A percentile compares a stretch with the other conserved stretches of the same genome.
Conservation (phyloP, 2,329 filamentous ascomycete species). For the Hypoxylon sp. region DNA sequence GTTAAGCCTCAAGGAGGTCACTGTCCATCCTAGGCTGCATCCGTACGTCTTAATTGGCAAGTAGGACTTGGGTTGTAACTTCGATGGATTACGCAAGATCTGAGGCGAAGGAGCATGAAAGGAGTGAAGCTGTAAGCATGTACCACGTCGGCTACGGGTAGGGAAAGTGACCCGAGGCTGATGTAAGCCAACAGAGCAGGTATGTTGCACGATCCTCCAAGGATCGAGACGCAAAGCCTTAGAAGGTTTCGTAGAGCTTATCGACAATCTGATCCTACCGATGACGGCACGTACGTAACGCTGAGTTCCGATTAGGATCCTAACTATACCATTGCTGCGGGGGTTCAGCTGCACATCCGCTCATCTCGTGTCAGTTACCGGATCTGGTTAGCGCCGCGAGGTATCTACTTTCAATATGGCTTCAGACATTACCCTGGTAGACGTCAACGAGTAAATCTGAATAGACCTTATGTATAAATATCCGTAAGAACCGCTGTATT, state of each 20-base stretch:
- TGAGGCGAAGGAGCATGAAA: not conserved
- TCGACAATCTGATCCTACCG: constrained; percentile 1
- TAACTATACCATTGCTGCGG: not conserved
- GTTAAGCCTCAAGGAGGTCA: too few relatives aligned
- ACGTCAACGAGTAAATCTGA: not conserved
- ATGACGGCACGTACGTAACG: not conserved
- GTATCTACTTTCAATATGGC: constrained; percentile 33
- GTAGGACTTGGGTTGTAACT: too few relatives aligned
- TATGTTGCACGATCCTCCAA: not conserved
- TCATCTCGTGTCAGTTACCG: constrained; percentile 32
- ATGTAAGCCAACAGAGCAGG: not conserved
- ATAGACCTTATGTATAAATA: constrained; percentile 26
- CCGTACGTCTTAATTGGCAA: too few relatives aligned
- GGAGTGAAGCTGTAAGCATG: not conserved
- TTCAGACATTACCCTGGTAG: constrained; percentile 14
- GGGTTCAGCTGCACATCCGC: constrained; percentile 6
- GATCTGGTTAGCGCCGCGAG: constrained; percentile 35
- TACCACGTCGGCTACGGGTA: not conserved
- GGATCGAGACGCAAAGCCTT: constrained; percentile 6
- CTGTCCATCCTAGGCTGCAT: too few relatives aligned
- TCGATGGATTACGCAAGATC: too few relatives aligned
- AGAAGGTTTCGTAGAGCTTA: not conserved
- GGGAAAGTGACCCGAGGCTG: not conserved
- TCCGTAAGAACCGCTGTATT: not conserved
- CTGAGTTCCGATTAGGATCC: not conserved